phyloP scores from a whole-genome alignment of 192 early-diverging fungal genomes.

The Spinellus fusiger region DNA sequence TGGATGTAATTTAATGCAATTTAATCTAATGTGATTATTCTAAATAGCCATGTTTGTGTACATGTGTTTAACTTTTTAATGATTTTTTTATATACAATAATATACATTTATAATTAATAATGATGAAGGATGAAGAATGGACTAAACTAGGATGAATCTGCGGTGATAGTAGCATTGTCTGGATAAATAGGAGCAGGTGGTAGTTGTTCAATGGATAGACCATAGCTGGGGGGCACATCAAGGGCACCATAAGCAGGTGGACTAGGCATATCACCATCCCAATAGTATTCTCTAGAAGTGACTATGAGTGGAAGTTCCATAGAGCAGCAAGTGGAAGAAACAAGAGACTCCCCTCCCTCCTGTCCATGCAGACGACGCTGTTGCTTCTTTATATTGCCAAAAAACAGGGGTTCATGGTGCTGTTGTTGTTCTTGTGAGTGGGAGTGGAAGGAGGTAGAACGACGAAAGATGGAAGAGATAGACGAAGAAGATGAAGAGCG shows the following conservation, averaged over 20 bases:
- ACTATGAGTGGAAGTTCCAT: slow-evolving; percentile 24
- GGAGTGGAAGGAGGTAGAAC: not conserved
- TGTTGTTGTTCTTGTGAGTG: not conserved
- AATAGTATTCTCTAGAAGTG: slow-evolving; percentile 19
- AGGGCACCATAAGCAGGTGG: slow-evolving; percentile 19
- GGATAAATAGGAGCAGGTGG: slow-evolving; percentile 1
- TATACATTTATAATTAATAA: too few relatives aligned
- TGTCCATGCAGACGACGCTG: not conserved
- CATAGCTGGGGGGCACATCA: slow-evolving; percentile 15
- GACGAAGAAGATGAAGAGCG: slow-evolving; percentile 17
- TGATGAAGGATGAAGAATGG: too few relatives aligned
- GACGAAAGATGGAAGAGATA: slow-evolving; percentile 13
- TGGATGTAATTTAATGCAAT: too few relatives aligned
- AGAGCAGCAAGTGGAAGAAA: not conserved
- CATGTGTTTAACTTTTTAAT: too few relatives aligned
- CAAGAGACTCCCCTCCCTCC: not conserved
- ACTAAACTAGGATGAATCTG: too few relatives aligned
- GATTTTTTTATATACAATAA: too few relatives aligned
- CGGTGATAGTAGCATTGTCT: too few relatives aligned
- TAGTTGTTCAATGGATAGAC: not conserved
- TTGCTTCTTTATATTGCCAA: not conserved
- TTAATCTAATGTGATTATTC: too few relatives aligned
- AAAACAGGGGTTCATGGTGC: too few relatives aligned
- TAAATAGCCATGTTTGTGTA: too few relatives aligned
- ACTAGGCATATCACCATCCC: slow-evolving; percentile 16